These are phyloP conservation scores for Dictyostelium capitatum DNA, from an alignment of 78 protist genomes.

Conservation along the genomic window DNA sequence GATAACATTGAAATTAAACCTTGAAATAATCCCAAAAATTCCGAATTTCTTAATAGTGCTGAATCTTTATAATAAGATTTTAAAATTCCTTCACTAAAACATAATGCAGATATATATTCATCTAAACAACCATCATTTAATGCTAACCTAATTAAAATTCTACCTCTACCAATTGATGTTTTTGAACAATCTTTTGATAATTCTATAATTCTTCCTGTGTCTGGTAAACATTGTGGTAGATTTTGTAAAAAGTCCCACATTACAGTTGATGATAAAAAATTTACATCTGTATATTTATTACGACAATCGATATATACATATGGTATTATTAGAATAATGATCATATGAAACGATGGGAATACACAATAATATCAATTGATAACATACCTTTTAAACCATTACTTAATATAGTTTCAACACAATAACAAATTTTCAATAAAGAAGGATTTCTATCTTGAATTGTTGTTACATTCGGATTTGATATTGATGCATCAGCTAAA, in stretches of 20 bases:
- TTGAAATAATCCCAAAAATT: conserved; percentile 15
- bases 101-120: conserved; percentile 36
- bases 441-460: conserved; percentile 42
- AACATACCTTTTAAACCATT: conserved; percentile 43
- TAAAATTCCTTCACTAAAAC: conserved; percentile 12
- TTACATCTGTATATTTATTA: conserved; percentile 44
- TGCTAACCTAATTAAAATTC: conserved; percentile 51
- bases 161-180: conserved; percentile 58
- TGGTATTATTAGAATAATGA: background rate
- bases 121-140: conserved; percentile 55
- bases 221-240: conserved; percentile 59
- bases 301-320: background rate
- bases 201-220: conserved; percentile 17
- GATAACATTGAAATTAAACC: conserved; percentile 20
- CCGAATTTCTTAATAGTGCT: conserved; percentile 46
- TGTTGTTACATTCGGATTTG: background rate
- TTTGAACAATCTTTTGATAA: conserved; percentile 45
- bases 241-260: conserved; percentile 67
- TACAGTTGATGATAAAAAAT: conserved; percentile 44
- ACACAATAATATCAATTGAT: background rate
- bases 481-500: background rate
- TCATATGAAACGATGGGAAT: background rate
- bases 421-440: conserved; percentile 44
- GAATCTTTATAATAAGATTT: conserved; percentile 66
- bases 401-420: conserved; percentile 47